These are phyloP conservation scores for Gracilariopsis chorda DNA, from an alignment of 23 red algal genomes.

Conservation along the genomic window DNA sequence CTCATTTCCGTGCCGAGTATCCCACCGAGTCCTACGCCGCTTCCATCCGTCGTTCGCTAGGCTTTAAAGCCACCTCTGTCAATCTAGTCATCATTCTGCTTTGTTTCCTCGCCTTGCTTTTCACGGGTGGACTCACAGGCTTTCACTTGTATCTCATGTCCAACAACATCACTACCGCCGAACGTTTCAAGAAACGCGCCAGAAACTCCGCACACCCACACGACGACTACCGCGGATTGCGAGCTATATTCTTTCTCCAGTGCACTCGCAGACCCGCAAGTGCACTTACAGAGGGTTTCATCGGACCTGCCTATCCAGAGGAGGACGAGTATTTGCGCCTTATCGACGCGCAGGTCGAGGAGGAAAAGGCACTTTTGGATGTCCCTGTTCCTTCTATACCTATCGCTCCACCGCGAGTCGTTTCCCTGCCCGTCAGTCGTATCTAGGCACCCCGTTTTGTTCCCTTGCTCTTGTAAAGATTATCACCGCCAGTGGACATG, in stretches of 20 bases:
- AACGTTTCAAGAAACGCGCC: constrained; percentile 75
- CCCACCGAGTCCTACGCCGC: constrained; percentile 16
- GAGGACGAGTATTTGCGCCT: constrained; percentile 39
- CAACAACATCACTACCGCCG: constrained; percentile 92
- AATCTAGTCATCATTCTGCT: constrained; percentile 70
- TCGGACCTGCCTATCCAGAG: constrained; percentile 63
- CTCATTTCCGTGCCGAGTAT: constrained; percentile 30
- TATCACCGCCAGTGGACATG: not conserved
- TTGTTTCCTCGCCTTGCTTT: constrained; percentile 67
- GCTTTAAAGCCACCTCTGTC: constrained; percentile 40
- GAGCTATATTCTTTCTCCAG: constrained; percentile 39
- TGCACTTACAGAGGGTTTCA: constrained; percentile 36
- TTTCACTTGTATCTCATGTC: constrained; percentile 94
- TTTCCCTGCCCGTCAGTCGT: not conserved
- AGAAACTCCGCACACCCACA: constrained; percentile 35
- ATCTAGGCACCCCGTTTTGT: not conserved
- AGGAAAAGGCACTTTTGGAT: constrained; percentile 19
- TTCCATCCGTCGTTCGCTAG: constrained; percentile 49
- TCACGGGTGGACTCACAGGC: constrained; percentile 77
- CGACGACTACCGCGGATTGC: constrained; percentile 50
- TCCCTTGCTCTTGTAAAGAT: constrained; percentile 26
- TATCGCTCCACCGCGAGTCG: constrained; percentile 9
- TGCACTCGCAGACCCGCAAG: constrained; percentile 25
- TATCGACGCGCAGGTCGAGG: constrained; percentile 50
- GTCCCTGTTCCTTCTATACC: not conserved